A percentile compares a stretch with the other conserved stretches of the same genome.
Evolutionary conservation across 768 basidiomycete species (phyloP).

Genomic region (Tulasnella sp.): DNA sequence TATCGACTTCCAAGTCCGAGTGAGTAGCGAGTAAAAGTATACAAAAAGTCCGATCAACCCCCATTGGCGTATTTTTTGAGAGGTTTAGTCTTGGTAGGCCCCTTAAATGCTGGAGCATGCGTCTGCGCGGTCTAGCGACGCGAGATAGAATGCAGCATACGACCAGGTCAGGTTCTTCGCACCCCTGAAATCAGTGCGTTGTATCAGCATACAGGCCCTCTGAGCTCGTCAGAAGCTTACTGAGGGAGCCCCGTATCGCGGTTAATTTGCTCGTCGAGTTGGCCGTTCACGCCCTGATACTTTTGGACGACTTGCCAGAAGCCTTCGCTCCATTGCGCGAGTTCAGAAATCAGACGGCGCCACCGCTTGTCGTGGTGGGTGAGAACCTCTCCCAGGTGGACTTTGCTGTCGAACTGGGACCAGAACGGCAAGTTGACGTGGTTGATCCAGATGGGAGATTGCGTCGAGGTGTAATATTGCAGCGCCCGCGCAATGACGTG

Average conservation of each 20-base stretch:
- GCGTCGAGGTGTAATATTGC: not conserved
- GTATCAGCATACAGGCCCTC: not conserved
- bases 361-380: not conserved
- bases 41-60: too few relatives aligned
- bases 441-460: not conserved
- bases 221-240: not conserved
- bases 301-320: slow-evolving; percentile 3
- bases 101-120: not conserved
- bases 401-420: slow-evolving; percentile 3
- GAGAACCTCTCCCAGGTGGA: not conserved
- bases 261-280: slow-evolving; percentile 4
- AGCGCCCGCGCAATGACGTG: slow-evolving; percentile 9
- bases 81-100: not conserved
- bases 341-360: not conserved
- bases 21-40: not conserved
- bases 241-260: slow-evolving; percentile 6
- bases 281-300: not conserved
- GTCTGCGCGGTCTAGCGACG: not conserved
- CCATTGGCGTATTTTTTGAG: not conserved
- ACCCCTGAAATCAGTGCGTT: not conserved
- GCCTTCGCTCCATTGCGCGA: slow-evolving; percentile 1
- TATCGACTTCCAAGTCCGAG: not conserved
- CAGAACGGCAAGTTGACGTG: not conserved
- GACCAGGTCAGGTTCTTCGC: slow-evolving; percentile 12
- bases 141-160: slow-evolving; percentile 9